Evolutionary conservation across 1,284 basidiomycete genomes (phyloP).

Genomic region (Moesziomyces globuligerus): DNA sequence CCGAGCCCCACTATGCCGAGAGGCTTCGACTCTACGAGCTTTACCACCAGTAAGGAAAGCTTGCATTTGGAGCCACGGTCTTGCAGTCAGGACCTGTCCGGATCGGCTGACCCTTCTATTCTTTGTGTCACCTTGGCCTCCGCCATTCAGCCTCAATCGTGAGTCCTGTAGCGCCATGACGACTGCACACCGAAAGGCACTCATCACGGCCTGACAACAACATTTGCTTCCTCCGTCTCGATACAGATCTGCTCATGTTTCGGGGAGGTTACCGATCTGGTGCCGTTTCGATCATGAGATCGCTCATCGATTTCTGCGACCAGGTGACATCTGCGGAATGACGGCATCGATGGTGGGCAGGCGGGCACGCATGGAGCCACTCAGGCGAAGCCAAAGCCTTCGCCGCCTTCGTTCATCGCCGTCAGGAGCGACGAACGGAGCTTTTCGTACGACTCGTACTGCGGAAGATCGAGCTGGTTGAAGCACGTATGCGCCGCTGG

Average conservation of each 20-base stretch:
- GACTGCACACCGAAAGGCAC: neutral
- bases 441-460: constrained; percentile 66
- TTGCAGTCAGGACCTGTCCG: neutral
- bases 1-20: constrained; percentile 33
- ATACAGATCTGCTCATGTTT: constrained; percentile 42
- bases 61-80: neutral
- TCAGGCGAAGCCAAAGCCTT: constrained; percentile 67
- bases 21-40: constrained; percentile 36
- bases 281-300: constrained; percentile 42
- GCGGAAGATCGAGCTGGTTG: constrained; percentile 68
- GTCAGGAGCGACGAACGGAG: constrained; percentile 45
- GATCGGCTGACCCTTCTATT: neutral
- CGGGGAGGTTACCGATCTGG: constrained; percentile 36
- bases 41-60: constrained; percentile 38
- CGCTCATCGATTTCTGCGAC: constrained; percentile 30
- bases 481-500: constrained; percentile 89
- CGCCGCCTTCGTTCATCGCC: constrained; percentile 66
- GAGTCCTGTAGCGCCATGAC: constrained; percentile 3
- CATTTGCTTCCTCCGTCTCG: neutral
- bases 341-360: neutral
- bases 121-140: neutral
- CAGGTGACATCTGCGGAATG: constrained; percentile 4
- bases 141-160: constrained; percentile 25
- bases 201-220: neutral
- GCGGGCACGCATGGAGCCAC: no score